Evolutionary conservation across 164 flowering plant species (phyloP), one percentile per base, ranked within the genome.

Genomic region (Brasenia schreberi): DNA sequence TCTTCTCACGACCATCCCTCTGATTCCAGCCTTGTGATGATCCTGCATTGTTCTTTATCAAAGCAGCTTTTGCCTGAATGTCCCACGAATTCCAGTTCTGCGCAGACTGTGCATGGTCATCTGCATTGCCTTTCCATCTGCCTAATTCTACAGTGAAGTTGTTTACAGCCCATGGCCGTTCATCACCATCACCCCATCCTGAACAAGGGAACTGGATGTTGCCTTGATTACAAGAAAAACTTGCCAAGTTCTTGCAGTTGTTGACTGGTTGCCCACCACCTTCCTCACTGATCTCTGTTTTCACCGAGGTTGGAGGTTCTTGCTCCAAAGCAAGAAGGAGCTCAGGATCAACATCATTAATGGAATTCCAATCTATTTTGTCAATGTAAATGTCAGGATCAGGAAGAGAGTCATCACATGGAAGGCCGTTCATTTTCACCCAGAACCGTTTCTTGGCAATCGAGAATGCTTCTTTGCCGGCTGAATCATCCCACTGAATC

Each of bases 401-500:
- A 10, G 92, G 92, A 43, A 71, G 66, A 64, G 85, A 65, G 10
- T 72, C 77, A 44, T 78, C 77, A 65, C 78, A 75, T 5, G 69
- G 75, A 19, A 74, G 71, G 23, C 82, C 83, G 74, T 84, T 81
- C 16, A 84, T 74, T 64, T 75, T 58, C 11, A 84, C 85, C 86
- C 84, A 82, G 68, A 76, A 88, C 4, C 87, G 80, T 7, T 49
- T 64, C 71, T 85, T 90, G 0, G 87, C 92, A 69, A 76, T 81
- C 18, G 77, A 69, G 62, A 90, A 83, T 58, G 94, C 88, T 65
- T 84, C 92, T 78, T 85, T 75, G 52, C 78, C 89, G 18, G 90
- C 92, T n/a, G 87, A 79, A 65, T 84, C 94, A 64, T 86, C 72
- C 97, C 97, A 90, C 42, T 77, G 67, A 19, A 80, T 52, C 42